Percentiles rank a stretch among this genome's conserved stretches.
These are phyloP conservation scores for Emmonsiellopsis sp. DNA, from an alignment of 2,329 filamentous ascomycete genomes.

Conservation along the genomic window DNA sequence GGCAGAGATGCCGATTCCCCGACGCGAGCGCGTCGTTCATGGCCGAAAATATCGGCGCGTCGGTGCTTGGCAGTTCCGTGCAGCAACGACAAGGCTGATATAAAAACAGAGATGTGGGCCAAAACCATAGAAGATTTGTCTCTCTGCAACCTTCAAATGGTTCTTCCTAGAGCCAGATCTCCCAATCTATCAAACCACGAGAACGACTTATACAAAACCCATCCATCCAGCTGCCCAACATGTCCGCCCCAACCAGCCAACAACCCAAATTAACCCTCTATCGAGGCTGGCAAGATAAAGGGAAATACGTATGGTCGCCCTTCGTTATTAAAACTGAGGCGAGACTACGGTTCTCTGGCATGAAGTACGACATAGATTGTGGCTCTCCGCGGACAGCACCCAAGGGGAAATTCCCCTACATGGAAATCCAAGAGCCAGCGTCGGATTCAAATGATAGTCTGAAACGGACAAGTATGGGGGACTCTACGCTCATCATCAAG, in stretches of 20 bases:
- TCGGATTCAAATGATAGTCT: not conserved
- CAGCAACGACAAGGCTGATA: not conserved
- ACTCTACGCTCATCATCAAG: conserved; percentile 49
- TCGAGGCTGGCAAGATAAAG: not conserved
- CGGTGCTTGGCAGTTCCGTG: not conserved
- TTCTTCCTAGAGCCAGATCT: no score
- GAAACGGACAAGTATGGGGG: conserved; percentile 29
- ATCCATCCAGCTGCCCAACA: no score
- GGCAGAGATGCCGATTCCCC: no score
- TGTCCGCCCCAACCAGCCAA: not conserved
- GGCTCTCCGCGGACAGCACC: conserved; percentile 43
- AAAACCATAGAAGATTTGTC: no score
- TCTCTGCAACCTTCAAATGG: no score
- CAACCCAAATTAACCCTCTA: not conserved
- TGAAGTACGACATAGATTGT: conserved; percentile 38
- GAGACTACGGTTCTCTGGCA: conserved; percentile 46
- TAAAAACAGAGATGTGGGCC: not conserved
- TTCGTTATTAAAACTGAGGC: conserved; percentile 56
- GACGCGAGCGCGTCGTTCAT: no score
- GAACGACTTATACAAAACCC: not conserved
- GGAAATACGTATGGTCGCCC: conserved; percentile 49
- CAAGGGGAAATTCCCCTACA: conserved; percentile 53
- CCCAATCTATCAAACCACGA: not conserved
- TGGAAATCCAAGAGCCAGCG: conserved; percentile 18
- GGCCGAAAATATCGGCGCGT: not conserved